A percentile compares a stretch with the other conserved stretches of the same genome.
Conservation (phyloP, 2,329 filamentous ascomycete species). For the Pseudogymnoascus sp. region DNA sequence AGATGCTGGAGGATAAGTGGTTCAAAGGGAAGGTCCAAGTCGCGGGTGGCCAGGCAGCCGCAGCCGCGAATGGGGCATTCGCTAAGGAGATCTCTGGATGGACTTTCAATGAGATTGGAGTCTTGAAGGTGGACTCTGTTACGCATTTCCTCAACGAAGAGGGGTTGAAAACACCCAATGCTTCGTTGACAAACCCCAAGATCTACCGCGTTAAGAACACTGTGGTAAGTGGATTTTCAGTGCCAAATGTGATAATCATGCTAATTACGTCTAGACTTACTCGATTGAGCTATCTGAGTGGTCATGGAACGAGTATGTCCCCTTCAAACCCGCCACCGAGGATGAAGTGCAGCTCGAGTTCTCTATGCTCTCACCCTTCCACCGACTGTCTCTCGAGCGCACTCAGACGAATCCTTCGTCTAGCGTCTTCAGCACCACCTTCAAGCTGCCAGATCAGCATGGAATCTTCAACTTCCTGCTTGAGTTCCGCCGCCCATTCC, state of each 20-base stretch:
- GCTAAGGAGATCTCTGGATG: slow-evolving; percentile 80
- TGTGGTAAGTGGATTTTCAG: slow-evolving; percentile 57
- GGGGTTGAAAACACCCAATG: slow-evolving; percentile 39
- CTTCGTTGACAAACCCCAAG: slow-evolving; percentile 55
- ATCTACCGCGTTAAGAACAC: slow-evolving; percentile 97
- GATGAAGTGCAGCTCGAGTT: slow-evolving; percentile 91
- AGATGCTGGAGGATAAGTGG: slow-evolving; percentile 84
- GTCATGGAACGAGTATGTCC: slow-evolving; percentile 60
- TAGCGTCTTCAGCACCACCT: slow-evolving; percentile 64
- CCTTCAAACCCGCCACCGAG: slow-evolving; percentile 59
- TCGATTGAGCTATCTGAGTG: slow-evolving; percentile 82
- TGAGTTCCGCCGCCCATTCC: slow-evolving; percentile 93
- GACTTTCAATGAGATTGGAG: slow-evolving; percentile 91
- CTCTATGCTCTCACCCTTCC: slow-evolving; percentile 96
- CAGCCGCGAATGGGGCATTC: slow-evolving; percentile 76
- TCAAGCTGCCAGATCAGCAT: slow-evolving; percentile 89
- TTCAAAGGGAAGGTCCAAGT: slow-evolving; percentile 68
- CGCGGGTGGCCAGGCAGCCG: slow-evolving; percentile 35
- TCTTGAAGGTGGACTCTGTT: slow-evolving; percentile 74
- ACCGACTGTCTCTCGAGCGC: slow-evolving; percentile 67
- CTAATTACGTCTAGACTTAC: slow-evolving; percentile 14
- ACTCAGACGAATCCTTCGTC: slow-evolving; percentile 52
- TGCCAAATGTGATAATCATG: background rate
- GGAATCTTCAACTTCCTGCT: slow-evolving; percentile 98
- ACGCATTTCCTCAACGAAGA: slow-evolving; percentile 63